Base-by-base conservation (phyloP, 2,329 filamentous ascomycete genomes). In the Trichoderma harzianum region DNA sequence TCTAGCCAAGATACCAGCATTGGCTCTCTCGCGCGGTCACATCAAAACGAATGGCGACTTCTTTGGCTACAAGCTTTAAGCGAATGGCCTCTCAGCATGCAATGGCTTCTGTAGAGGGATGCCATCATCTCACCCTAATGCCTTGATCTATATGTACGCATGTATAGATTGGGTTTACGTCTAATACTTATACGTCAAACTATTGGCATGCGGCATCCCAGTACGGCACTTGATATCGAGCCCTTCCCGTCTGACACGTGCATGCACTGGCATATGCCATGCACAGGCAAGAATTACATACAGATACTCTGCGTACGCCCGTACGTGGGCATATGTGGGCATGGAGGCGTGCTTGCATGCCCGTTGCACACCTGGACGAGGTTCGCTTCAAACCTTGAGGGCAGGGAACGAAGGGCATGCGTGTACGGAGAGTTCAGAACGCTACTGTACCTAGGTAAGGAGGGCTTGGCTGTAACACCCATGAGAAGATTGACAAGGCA, bases 201-300 rank as follows among this genome's bases (percentile, higher is more conserved):
- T 21, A 28, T 55, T 21, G 21, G 36, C 30, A 30, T 30, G n/a
- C 36, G 30, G 36, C 47, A 53, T 26, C 39, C 68, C 21, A 63
- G 26, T 34, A 39, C 24, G 67, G 58, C 67, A 55, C 67, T 53
- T 55, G 43, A 18, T 51, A 39, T 36, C 30, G 21, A 63, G 5
- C 30, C 14, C 43, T 53, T 55, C 21, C 28, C 57, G 58, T 57
- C 58, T 57, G 68, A 70, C 68, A 70, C 43, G 61, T 65, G 69
- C 69, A 71, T 65, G 57, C 26, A 43, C n/a, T 21, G 53, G 57
- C 55, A 69, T 69, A 51, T 61, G 66, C 66, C 34, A 57, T 63
- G 57, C 69, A 47, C n/a, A 70, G 60, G 69, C 69, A 70, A 32
- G 69, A 60, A 65, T 43, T 65, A 60, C 51, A 57, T 71, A 58